These are phyloP conservation scores for Aureobasidium leucospermi DNA, from an alignment of 2,329 filamentous ascomycete species.

Conservation along the genomic window DNA sequence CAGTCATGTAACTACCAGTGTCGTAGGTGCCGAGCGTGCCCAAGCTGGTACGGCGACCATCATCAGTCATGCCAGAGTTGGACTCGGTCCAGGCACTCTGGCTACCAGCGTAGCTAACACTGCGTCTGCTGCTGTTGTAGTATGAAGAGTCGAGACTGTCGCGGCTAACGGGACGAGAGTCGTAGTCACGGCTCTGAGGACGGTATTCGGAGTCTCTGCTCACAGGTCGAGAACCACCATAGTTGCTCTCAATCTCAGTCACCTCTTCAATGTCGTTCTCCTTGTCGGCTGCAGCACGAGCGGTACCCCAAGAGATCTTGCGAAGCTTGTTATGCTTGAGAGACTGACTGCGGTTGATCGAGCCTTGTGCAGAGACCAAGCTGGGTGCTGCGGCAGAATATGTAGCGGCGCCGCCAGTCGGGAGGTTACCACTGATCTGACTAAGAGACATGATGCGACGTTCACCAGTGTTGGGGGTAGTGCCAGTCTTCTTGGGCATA, in stretches of 20 bases:
- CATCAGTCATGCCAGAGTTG: slow-evolving; percentile 21
- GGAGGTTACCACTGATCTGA: slow-evolving; percentile 74
- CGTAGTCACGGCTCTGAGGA: slow-evolving; percentile 10
- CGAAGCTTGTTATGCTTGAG: slow-evolving; percentile 28
- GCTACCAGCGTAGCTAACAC: slow-evolving; percentile 23
- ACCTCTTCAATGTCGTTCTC: slow-evolving; percentile 42
- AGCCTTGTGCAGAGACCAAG: slow-evolving; percentile 20
- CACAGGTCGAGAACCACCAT: slow-evolving; percentile 20
- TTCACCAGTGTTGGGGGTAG: slow-evolving; percentile 30
- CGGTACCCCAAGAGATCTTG: slow-evolving; percentile 27
- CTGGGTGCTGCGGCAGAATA: slow-evolving; percentile 23
- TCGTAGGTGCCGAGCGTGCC: slow-evolving; percentile 39
- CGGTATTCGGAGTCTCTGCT: slow-evolving; percentile 9
- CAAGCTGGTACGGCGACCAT: slow-evolving; percentile 32
- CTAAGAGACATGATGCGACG: slow-evolving; percentile 84
- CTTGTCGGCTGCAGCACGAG: slow-evolving; percentile 32
- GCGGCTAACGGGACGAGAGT: slow-evolving; percentile 9
- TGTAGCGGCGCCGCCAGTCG: slow-evolving; percentile 35
- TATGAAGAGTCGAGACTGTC: slow-evolving; percentile 12
- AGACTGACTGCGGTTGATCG: slow-evolving; percentile 31
- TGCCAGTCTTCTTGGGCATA: slow-evolving; percentile 33
- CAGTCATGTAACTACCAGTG: slow-evolving; percentile 44
- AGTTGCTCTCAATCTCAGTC: slow-evolving; percentile 24
- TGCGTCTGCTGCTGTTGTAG: slow-evolving; percentile 11
- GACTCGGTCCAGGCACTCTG: slow-evolving; percentile 17